Base-by-base conservation (phyloP, 2,329 filamentous ascomycete species). In the Nothophaeocryptopus gaeumannii region DNA sequence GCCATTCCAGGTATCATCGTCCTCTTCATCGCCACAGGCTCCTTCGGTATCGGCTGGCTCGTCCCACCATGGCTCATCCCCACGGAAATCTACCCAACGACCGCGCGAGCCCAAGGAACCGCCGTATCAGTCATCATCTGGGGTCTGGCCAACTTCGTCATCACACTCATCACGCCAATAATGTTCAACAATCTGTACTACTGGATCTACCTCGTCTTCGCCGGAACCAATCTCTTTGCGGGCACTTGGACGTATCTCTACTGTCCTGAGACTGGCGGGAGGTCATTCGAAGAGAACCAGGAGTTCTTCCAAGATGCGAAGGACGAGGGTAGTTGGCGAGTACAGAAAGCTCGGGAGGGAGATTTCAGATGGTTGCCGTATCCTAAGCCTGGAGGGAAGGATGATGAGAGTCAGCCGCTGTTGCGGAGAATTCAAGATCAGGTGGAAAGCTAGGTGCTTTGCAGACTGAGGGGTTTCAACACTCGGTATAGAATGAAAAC, bases 31-130 rank as follows among this genome's bases (percentile, higher is more conserved):
- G 77, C 81, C 2, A 86, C 80, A 0, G 79, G 78, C 7, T 77
- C 78, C 13, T 83, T 83, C 51, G 80, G 80, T 3, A 79, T 83
- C 38, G 78, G 78, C 16, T 83, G 80, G 80, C 70, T 83, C 2
- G 70, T 78, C 1, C 79, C 80, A 1, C 73, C 79, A 13, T 83
- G 80, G 80, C 67, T 83, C 3, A 79, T 82, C 33, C 79, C 79
- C 0, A 81, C 79, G 0, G 79, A 82, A 55, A 81, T 82, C 48
- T 81, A 74, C 55, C 78, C 79, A 0, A 79, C 75, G 2, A 75
- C 74, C 1, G 76, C 77, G 0, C 71, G 79, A 11, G 78, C 78
- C 1, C 74, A 80, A 60, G 79, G 78, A 0, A 77, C 77, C 2
- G 78, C 78, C 30, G 72, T 80, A 29, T 75, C 71, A 11, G 79